These are phyloP conservation scores for Trichoderma hamatum DNA, from an alignment of 2,329 filamentous ascomycete species.

Conservation along the genomic window DNA sequence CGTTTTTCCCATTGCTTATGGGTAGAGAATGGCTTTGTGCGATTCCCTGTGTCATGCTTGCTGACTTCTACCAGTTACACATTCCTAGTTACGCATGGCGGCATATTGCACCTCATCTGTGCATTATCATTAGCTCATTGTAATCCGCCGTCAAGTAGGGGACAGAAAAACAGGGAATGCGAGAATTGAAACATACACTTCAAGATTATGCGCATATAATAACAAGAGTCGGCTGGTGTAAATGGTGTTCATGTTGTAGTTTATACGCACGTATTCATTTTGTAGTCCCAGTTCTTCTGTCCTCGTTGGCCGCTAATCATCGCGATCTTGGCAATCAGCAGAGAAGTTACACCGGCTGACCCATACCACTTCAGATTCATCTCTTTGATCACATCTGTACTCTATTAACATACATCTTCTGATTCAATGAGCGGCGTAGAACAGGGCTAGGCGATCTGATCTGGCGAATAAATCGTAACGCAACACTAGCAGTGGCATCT, in stretches of 20 bases:
- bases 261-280: too few species aligned
- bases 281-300: too few species aligned
- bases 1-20: background rate
- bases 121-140: background rate
- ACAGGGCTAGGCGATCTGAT: background rate
- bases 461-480: background rate
- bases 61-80: background rate
- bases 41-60: background rate
- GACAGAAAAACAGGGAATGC: too few species aligned
- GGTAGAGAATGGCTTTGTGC: background rate
- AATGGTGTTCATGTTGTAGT: too few species aligned
- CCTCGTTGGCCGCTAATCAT: background rate
- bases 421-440: background rate
- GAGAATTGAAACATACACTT: too few species aligned
- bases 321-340: background rate
- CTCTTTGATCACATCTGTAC: background rate
- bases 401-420: background rate
- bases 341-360: background rate
- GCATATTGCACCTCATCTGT: background rate
- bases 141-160: too few species aligned
- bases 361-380: background rate
- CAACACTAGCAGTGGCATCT: background rate
- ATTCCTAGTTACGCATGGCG: background rate
- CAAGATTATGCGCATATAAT: too few species aligned
- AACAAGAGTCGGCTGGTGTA: too few species aligned